Base-by-base conservation (phyloP, 768 basidiomycete species). In the Boletus patriciae region DNA sequence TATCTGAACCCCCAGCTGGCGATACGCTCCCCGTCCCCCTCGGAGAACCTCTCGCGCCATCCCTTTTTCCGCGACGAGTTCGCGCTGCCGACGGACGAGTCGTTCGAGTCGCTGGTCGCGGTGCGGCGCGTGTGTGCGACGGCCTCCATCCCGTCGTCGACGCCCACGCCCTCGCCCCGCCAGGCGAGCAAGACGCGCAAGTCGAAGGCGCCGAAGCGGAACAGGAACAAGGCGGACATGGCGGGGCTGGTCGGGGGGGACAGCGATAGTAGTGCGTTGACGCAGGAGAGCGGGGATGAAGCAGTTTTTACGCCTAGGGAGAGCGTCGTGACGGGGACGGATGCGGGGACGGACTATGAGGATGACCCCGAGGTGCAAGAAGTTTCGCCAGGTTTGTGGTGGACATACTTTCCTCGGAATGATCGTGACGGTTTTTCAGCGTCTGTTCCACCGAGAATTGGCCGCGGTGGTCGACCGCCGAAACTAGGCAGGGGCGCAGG, bases 201-300 rank as follows among this genome's bases (percentile, higher is more conserved):
- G 62, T 77, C 73, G 34, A 77, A 78, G 42, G 79, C 76, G 58
- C 82, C 80, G 23, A 84, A 83, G 62, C 71, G 73, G 37, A 69
- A 70, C 54, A 73, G 68, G 60, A 75, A 71, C 41, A 76, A 70
- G 62, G 77, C 82, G 8, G 82, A 85, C 54, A 75, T 87, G 73
- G 87, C 88, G 0, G 89, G 89, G 0, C 71, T 91, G n/a, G 82
- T 91, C 3, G 84, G 83, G 15, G 90, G 90, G 1, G 89, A 92
- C 65, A 92, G 90, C 66, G 90, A 92, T 60, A 90, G 88, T 64
- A 92, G 90, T 60, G 90, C 87, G 27, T 69, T 92, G 64, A 92
- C 90, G 4, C 85, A 88, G 67, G 89, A 92, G 70, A 91, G 88
- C 58, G 88, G 84, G 8, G 90, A 92, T 54, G 90, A 92, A 66